Evolutionary conservation across 495 filamentous ascomycete genomes (phyloP), one percentile per base, ranked within the genome.

Genomic region (Penicillium goetzii): DNA sequence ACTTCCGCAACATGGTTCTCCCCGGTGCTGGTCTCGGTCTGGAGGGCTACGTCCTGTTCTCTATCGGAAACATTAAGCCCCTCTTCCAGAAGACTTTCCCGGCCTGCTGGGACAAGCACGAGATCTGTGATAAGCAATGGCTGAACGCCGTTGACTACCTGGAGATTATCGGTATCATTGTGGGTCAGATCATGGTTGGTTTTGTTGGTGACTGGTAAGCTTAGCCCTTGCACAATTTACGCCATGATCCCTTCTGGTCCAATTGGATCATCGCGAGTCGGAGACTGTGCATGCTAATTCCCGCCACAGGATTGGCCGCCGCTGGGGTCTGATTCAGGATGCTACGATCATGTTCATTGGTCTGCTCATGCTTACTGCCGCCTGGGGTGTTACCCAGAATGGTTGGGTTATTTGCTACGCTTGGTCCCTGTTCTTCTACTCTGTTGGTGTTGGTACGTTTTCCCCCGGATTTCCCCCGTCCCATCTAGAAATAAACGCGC

Each of bases 321-420:
- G 93, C 66, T 97, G 88, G 88, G 92, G 92, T 81, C 80, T 97
- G 52, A 93, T 96, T 68, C 92, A 96, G 77, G 93, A 97, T 77
- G 92, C 91, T n/a, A 64, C 86, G 10, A 90, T 97, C 82, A 97
- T 96, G 93, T 90, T 96, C 66, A 65, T 94, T 66, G 92, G 92
- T 78, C 80, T 96, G 33, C 52, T 94, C 64, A 93, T 96, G 90
- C 84, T 96, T 43, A 92, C 89, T 34, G 89, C 90, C 55, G 88
- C 90, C 9, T 96, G 93, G 92, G 93, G 92, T 62, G 74, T 88
- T 4, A 90, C 84, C 47, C 81, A 93, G 62, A 87, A 96, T 61
- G 92, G 92, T 68, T 96, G 92, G 92, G 86, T 97, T 32, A 92
- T 95, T 71, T 95, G 92, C 81, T 97, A 96, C 71, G 89, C 87